phyloP scores from a whole-genome alignment of 2,329 filamentous ascomycete species.

The Chalara sp. region DNA sequence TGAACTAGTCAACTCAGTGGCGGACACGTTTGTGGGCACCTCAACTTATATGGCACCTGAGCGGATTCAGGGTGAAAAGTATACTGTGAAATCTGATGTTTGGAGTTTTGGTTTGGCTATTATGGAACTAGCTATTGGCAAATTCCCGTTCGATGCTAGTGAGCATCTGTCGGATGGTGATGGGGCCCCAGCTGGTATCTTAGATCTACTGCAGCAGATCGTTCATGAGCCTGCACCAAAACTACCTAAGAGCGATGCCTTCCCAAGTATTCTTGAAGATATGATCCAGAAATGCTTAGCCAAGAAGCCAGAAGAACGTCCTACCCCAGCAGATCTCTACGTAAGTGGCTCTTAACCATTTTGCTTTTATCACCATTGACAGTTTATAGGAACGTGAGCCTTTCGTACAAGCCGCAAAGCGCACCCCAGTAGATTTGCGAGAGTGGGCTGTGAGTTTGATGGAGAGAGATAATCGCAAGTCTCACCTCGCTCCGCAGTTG shows the following conservation, averaged over 20 bases:
- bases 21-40: conserved; percentile 96
- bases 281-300: conserved; percentile 95
- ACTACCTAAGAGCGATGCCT: conserved; percentile 94
- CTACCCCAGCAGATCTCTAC: conserved; percentile 88
- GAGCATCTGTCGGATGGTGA: conserved; percentile 66
- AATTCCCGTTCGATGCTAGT: conserved; percentile 84
- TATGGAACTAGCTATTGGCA: conserved; percentile 96
- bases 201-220: conserved; percentile 94
- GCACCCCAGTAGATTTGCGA: conserved; percentile 87
- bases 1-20: conserved; percentile 94
- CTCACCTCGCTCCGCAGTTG: conserved; percentile 75
- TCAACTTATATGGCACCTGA: conserved; percentile 99
- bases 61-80: conserved; percentile 92
- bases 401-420: conserved; percentile 93
- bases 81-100: conserved; percentile 96
- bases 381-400: conserved; percentile 71
- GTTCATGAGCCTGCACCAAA: conserved; percentile 92
- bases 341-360: conserved; percentile 44
- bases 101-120: conserved; percentile 92
- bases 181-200: conserved; percentile 83
- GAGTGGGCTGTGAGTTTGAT: conserved; percentile 93
- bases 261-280: conserved; percentile 89
- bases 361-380: conserved; percentile 1
- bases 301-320: conserved; percentile 82
- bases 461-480: conserved; percentile 92